phyloP scores from a whole-genome alignment of 2,329 filamentous ascomycete genomes.

The Chaetomiaceae sp. region DNA sequence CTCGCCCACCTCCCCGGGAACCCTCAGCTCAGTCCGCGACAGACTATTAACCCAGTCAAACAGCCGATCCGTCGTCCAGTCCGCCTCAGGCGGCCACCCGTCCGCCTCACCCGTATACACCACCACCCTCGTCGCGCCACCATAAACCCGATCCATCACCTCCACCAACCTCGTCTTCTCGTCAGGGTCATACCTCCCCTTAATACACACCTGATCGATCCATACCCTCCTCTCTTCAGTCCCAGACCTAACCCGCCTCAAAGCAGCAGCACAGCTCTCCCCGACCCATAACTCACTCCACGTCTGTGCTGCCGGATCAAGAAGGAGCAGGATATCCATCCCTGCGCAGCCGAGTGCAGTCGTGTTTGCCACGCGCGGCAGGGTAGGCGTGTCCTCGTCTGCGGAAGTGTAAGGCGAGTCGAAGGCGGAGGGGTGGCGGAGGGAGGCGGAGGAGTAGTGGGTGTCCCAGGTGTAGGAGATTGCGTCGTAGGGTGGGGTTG shows the following conservation, averaged over 20 bases:
- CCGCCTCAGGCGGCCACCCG: too few species aligned
- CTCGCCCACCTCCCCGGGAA: neutral
- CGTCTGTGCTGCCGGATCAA: too few species aligned
- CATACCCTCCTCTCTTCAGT: neutral
- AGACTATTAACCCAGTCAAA: conserved; percentile 12
- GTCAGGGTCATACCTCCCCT: neutral
- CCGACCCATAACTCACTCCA: too few species aligned
- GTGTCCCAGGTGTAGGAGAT: neutral
- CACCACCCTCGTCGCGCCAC: conserved; percentile 1
- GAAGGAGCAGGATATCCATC: too few species aligned
- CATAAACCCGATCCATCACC: neutral
- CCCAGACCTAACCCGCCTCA: too few species aligned
- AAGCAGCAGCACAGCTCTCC: too few species aligned
- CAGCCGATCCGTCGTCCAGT: neutral
- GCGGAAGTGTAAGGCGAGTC: too few species aligned
- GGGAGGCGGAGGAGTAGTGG: neutral
- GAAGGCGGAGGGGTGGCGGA: neutral
- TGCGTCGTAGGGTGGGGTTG: conserved; percentile 1
- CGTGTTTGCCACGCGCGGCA: too few species aligned
- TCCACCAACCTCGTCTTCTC: neutral
- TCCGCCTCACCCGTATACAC: neutral
- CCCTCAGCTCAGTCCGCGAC: neutral
- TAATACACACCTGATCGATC: conserved; percentile 2
- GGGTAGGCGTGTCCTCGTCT: neutral
- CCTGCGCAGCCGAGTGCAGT: too few species aligned